Evolutionary conservation across 2,329 filamentous ascomycete species (phyloP).

Genomic region (Hymenoscyphus albidus): DNA sequence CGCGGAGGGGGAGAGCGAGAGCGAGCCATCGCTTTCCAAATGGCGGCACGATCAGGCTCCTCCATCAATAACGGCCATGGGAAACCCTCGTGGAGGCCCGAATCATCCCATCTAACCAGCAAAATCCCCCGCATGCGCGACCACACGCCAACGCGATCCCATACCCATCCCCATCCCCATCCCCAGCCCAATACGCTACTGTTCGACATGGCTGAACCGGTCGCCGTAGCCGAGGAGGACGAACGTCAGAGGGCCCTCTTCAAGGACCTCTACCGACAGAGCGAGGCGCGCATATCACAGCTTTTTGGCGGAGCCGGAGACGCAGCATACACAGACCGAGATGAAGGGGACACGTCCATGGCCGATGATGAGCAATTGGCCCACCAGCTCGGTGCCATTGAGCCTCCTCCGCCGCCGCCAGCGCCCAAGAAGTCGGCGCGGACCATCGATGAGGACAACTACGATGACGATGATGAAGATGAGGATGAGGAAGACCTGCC

Average conservation of each 20-base stretch:
- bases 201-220: slow-evolving; percentile 41
- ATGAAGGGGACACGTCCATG: slow-evolving; percentile 27
- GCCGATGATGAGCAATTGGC: slow-evolving; percentile 37
- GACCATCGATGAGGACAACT: slow-evolving; percentile 79
- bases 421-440: slow-evolving; percentile 68
- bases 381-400: slow-evolving; percentile 50
- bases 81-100: slow-evolving; percentile 62
- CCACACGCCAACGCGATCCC: slow-evolving; percentile 45
- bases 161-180: slow-evolving; percentile 23
- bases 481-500: slow-evolving; percentile 58
- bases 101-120: slow-evolving; percentile 47
- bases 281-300: slow-evolving; percentile 70
- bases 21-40: slow-evolving; percentile 12
- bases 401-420: slow-evolving; percentile 46
- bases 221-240: slow-evolving; percentile 55
- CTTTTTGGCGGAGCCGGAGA: slow-evolving; percentile 57
- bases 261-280: slow-evolving; percentile 70
- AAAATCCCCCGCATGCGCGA: slow-evolving; percentile 56
- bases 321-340: slow-evolving; percentile 19
- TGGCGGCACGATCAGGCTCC: slow-evolving; percentile 18
- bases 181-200: slow-evolving; percentile 25
- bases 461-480: slow-evolving; percentile 76
- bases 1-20: slow-evolving; percentile 10
- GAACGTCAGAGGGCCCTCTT: slow-evolving; percentile 70
- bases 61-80: slow-evolving; percentile 36